Evolutionary conservation across 768 basidiomycete species (phyloP), one percentile per base, ranked within the genome.

Genomic region (Cystofilobasidium macerans): DNA sequence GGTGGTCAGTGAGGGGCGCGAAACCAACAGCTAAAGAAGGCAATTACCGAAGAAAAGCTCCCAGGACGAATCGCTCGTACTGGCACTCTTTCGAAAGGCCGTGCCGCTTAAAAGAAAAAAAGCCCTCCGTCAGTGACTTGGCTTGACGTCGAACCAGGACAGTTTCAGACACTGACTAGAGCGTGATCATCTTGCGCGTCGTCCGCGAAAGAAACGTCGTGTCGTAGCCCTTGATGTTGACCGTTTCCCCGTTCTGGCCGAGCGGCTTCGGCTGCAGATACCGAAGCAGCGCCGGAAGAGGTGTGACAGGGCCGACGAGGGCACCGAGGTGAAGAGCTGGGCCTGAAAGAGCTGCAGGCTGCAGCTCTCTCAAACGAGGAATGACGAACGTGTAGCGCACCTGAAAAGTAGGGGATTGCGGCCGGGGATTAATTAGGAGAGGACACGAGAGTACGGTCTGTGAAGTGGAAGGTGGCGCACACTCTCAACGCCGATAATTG

Each of bases 401-500:
- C 51, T 54, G 45, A 53, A 26, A 28, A 26, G 48, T 26, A 9
- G 30, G 6, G 30, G 24, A 28, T 3, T 26, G 51, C 3, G n/a
- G n/a, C n/a, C n/a, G n/a, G n/a, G n/a, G n/a, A n/a, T n/a, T n/a
- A n/a, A n/a, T n/a, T n/a, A n/a, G n/a, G n/a, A n/a, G n/a, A n/a
- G n/a, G n/a, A n/a, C n/a, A n/a, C n/a, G n/a, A n/a, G n/a, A n/a
- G n/a, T n/a, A n/a, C n/a, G n/a, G n/a, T n/a, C n/a, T n/a, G n/a
- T n/a, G n/a, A n/a, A n/a, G n/a, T n/a, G n/a, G n/a, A n/a, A n/a
- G n/a, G n/a, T n/a, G n/a, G n/a, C 51, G 6, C 43, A 65, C 64
- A 6, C 57, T 33, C 65, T 67, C 65, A 26, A 67, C 59, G 35
- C 58, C 56, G 28, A 67, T 57, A 11, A 67, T 42, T 22, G 65